These are phyloP conservation scores for Tardiomyces depauwii DNA, from an alignment of 1,139 yeast species.

Conservation along the genomic window DNA sequence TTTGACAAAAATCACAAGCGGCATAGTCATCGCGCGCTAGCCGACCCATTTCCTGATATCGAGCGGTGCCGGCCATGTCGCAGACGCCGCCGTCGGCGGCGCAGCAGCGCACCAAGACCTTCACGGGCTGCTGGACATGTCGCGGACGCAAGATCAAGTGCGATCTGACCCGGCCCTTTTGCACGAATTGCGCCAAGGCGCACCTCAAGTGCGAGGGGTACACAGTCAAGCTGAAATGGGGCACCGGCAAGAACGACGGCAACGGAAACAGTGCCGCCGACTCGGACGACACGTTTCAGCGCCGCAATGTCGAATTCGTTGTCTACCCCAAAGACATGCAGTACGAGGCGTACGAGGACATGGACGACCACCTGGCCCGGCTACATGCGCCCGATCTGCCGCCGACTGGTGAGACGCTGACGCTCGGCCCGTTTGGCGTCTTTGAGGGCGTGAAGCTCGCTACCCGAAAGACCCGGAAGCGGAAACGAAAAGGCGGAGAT, in stretches of 20 bases:
- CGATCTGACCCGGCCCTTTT: slow-evolving; percentile 42
- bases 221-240: slow-evolving; percentile 73
- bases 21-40: too few relatives aligned
- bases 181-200: slow-evolving; percentile 41
- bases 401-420: slow-evolving; percentile 38
- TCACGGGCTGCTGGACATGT: slow-evolving; percentile 58
- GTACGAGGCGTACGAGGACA: slow-evolving; percentile 67
- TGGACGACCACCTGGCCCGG: slow-evolving; percentile 60
- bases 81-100: slow-evolving; percentile 1
- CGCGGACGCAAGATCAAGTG: slow-evolving; percentile 50
- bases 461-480: slow-evolving; percentile 8
- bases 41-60: too few relatives aligned
- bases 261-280: slow-evolving; percentile 8
- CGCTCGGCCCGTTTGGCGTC: slow-evolving; percentile 78
- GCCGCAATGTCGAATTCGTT: slow-evolving; percentile 68
- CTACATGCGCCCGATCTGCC: slow-evolving; percentile 43
- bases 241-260: slow-evolving; percentile 18
- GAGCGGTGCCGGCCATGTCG: neutral
- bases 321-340: slow-evolving; percentile 47
- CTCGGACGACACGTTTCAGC: slow-evolving; percentile 28
- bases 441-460: slow-evolving; percentile 35
- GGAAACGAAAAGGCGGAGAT: neutral
- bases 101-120: slow-evolving; percentile 32
- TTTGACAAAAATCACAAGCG: too few relatives aligned
- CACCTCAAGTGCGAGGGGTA: slow-evolving; percentile 71